Conservation (phyloP, 2,329 filamentous ascomycete genomes). For the Aspergillus uvarum region DNA sequence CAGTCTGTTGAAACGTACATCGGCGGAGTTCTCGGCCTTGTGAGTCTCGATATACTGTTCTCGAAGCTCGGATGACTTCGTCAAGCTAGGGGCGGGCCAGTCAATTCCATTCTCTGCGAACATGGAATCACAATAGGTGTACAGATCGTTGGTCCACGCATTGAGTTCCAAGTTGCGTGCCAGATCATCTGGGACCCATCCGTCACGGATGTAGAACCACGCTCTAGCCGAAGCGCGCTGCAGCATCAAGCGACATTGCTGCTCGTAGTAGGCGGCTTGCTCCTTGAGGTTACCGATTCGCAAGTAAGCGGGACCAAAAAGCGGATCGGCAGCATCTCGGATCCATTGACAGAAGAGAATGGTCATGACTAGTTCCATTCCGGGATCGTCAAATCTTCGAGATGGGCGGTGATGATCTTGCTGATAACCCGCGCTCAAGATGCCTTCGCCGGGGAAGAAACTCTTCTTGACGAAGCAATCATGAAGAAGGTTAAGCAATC, state of each 20-base stretch:
- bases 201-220: constrained; percentile 29
- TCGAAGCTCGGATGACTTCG: constrained; percentile 23
- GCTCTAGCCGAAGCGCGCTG: constrained; percentile 28
- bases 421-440: constrained; percentile 25
- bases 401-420: constrained; percentile 10
- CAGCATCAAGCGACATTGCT: constrained; percentile 28
- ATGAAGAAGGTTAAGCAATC: constrained; percentile 23
- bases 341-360: constrained; percentile 34
- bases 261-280: constrained; percentile 17
- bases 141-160: constrained; percentile 25
- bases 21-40: constrained; percentile 15
- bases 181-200: constrained; percentile 15
- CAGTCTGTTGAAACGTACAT: constrained; percentile 4
- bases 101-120: constrained; percentile 10
- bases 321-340: constrained; percentile 26
- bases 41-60: constrained; percentile 12
- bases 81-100: constrained; percentile 22
- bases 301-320: constrained; percentile 16
- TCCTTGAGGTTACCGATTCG: constrained; percentile 12
- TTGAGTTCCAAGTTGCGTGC: constrained; percentile 15
- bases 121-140: constrained; percentile 22
- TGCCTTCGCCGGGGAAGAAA: constrained; percentile 21
- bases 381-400: constrained; percentile 24
- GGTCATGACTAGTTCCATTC: constrained; percentile 34
- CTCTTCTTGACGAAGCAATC: constrained; percentile 18